These are phyloP conservation scores for Fusarium xyrophilum DNA, from an alignment of 2,329 filamentous ascomycete genomes.

Conservation along the genomic window DNA sequence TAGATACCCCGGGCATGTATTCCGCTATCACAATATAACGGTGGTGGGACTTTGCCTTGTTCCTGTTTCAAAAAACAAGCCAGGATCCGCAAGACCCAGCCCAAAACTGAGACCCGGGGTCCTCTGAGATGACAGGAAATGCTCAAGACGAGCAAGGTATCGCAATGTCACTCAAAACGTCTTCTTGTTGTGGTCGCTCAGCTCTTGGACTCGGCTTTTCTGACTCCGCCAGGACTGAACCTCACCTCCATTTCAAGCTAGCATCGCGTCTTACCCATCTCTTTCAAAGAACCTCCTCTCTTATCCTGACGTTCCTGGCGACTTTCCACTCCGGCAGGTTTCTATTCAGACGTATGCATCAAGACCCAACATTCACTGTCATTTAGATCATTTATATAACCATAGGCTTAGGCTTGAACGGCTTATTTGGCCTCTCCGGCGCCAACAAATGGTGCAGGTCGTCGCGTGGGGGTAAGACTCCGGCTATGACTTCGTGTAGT, in stretches of 20 bases:
- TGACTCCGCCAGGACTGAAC: neutral
- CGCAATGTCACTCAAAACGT: neutral
- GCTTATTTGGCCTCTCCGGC: conserved; percentile 38
- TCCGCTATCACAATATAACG: conserved; percentile 42
- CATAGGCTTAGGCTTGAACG: neutral
- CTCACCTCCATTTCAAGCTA: neutral
- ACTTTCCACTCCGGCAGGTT: conserved; percentile 4
- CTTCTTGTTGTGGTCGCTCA: neutral
- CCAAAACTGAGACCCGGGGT: conserved; percentile 26
- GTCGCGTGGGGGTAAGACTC: conserved; percentile 50
- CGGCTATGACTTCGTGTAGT: conserved; percentile 41
- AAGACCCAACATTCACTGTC: conserved; percentile 17
- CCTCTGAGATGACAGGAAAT: neutral
- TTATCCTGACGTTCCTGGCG: neutral
- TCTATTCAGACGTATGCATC: conserved; percentile 6
- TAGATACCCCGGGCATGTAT: conserved; percentile 28
- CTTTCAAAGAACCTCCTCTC: neutral
- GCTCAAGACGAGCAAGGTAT: neutral
- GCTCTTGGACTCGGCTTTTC: neutral
- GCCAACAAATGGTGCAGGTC: conserved; percentile 49
- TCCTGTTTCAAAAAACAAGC: conserved; percentile 32
- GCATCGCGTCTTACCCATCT: conserved; percentile 6
- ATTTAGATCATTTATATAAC: conserved; percentile 30
- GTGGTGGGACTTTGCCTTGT: conserved; percentile 14
- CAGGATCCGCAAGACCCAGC: conserved; percentile 7